Evolutionary conservation across 768 basidiomycete species (phyloP), one percentile per base, ranked within the genome.

Genomic region (Paxillus rubicundulus): DNA sequence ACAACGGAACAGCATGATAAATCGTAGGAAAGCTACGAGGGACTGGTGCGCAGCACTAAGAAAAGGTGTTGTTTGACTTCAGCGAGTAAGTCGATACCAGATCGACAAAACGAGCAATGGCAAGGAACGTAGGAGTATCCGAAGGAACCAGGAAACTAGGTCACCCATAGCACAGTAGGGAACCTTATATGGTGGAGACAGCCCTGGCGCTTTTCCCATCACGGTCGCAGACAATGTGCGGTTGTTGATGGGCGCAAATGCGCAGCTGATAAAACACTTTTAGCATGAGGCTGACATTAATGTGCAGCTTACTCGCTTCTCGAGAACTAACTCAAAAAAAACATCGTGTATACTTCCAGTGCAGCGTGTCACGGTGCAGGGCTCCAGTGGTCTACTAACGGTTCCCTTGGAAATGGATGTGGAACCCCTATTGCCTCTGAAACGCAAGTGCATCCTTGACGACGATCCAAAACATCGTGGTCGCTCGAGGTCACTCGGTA

Each of bases 1-100:
- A 53, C 60, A 53, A 43, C 57, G 61, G 64, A 69, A 68, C 53
- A 67, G 59, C 63, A 67, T 65, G 47, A 37, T 48, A 41, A 28
- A 43, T 48, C 12, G 46, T 47, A 50, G 53, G 52, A 28, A 33
- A 18, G 37, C 18, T 14, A 36, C 8, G 45, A 42, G n/a, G 41
- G 13, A 24, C 21, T 5, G 16, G 28, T 21, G 46, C 32, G 28
- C 46, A 7, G 39, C 37, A 47, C 52, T 27, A 6, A 34, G 41
- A 18, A 54, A 21, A 8, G 18, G 10, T 21, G 32, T 16, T 21
- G 13, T 30, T 12, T 13, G 18, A 27, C 14, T 9, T 18, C n/a
- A 16, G 17, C 37, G 39, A 42, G 32, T 16, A 8, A 48, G 45
- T 42, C 28, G 28, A 47, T 40, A 21, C 16, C 32, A 33, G 36